A percentile compares a stretch with the other conserved stretches of the same genome.
Evolutionary conservation across 2,329 filamentous ascomycete genomes (phyloP).

Genomic region (Penicillium sp.): DNA sequence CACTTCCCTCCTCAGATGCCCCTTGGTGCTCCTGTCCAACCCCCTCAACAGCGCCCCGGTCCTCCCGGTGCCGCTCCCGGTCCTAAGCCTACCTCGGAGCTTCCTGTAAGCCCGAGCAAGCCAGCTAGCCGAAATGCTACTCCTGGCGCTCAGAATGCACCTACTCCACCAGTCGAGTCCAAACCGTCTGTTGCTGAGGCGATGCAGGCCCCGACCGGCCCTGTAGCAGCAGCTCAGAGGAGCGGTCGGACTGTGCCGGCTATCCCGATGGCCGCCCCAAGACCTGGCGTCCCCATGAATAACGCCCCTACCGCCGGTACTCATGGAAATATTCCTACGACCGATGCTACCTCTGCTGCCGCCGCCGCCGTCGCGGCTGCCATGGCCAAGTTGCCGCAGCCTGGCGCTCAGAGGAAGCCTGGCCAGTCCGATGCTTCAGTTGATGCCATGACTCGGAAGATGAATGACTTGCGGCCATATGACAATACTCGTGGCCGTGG

Average conservation of each 20-base stretch:
- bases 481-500: constrained; percentile 36
- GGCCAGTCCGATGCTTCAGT: constrained; percentile 32
- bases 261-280: constrained; percentile 42
- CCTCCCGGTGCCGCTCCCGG: constrained; percentile 27
- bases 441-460: constrained; percentile 44
- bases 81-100: constrained; percentile 41
- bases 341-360: constrained; percentile 48
- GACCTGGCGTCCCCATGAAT: constrained; percentile 27
- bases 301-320: constrained; percentile 22
- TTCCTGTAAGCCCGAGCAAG: constrained; percentile 39
- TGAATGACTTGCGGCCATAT: constrained; percentile 45
- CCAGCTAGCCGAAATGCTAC: constrained; percentile 34
- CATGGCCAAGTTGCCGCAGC: constrained; percentile 48
- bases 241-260: constrained; percentile 44
- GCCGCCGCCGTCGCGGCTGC: constrained; percentile 49
- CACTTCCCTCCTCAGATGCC: constrained; percentile 60
- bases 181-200: constrained; percentile 39
- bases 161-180: constrained; percentile 37
- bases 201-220: constrained; percentile 26
- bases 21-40: constrained; percentile 52
- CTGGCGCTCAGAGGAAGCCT: constrained; percentile 34
- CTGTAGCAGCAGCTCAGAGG: constrained; percentile 35
- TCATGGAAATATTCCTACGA: constrained; percentile 36
- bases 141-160: constrained; percentile 32
- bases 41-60: constrained; percentile 37